Base-by-base conservation (phyloP, 2,329 filamentous ascomycete genomes). In the Botrytis byssoidea region DNA sequence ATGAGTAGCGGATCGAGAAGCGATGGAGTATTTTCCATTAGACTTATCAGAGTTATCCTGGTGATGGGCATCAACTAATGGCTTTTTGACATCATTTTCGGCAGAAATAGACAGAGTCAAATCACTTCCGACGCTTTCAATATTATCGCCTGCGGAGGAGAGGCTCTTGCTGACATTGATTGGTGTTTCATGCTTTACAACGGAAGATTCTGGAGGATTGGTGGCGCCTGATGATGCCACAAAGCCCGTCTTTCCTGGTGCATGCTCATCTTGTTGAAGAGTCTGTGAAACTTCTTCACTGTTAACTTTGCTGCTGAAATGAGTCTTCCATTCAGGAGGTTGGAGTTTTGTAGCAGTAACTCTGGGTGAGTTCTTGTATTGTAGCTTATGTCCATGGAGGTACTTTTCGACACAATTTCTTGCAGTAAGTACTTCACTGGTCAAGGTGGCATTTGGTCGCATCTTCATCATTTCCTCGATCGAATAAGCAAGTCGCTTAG, bases 361-460 rank as follows among this genome's bases (percentile, higher is more conserved):
- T 40, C 25, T 71, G 3, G 20, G 48, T 20, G 69, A 61, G 10
- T 61, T 60, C n/a, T 46, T 63, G 32, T 48, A 71, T 20, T 37
- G 40, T 48, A 25, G 59, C n/a, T 48, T 71, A 25, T 37, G 14
- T 10, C 25, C 20, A 46, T 59, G 32, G 10, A 70, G 55, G 57
- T 70, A 70, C 44, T 59, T 70, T 48, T 42, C 35, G 18, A 69
- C 37, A 57, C 10, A 69, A 18, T 57, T n/a, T 69, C n/a, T 55
- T 57, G 48, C 48, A 48, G 29, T 20, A 22, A 67, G 35, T n/a
- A 67, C 37, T 29, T 42, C 63, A 46, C 40, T 46, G 25, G 32
- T 66, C 22, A 44, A 73, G 35, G 10, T 59, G 32, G 55, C 69
- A 29, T 37, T 46, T 64, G 42, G 59, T 67, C 73, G 73, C 64